Evolutionary conservation across 306 rosid genomes (phyloP).

Genomic region (Citrullus mucosospermus): DNA sequence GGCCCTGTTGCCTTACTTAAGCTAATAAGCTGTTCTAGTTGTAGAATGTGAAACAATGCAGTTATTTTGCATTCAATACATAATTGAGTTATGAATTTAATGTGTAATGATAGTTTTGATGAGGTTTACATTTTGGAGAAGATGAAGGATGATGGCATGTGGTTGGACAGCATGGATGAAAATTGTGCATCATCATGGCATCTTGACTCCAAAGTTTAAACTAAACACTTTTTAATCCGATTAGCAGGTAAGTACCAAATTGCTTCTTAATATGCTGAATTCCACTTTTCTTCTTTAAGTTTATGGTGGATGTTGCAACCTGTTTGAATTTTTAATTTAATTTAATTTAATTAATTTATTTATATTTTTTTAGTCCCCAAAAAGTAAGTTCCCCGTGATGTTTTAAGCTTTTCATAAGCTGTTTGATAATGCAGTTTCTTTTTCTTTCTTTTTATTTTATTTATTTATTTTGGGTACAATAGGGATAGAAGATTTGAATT

Average conservation of each 20-base stretch:
- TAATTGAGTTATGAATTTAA: constrained; percentile 8
- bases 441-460: no score
- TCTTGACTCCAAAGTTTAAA: neutral
- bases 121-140: neutral
- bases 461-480: no score
- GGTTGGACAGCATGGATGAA: neutral
- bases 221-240: neutral
- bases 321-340: no score
- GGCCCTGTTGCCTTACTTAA: constrained; percentile 27
- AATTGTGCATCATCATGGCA: neutral
- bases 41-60: constrained; percentile 13
- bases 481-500: no score
- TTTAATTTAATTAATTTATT: no score
- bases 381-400: no score
- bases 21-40: constrained; percentile 21
- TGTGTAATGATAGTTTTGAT: neutral
- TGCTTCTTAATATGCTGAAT: neutral
- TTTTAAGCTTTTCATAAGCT: no score
- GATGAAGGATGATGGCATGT: neutral
- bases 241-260: neutral
- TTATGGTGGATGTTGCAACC: neutral
- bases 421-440: no score
- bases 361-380: no score
- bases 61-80: neutral
- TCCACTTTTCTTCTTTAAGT: neutral